Evolutionary conservation across 1,284 basidiomycete genomes (phyloP).

Genomic region (Ceratobasidium sp.): DNA sequence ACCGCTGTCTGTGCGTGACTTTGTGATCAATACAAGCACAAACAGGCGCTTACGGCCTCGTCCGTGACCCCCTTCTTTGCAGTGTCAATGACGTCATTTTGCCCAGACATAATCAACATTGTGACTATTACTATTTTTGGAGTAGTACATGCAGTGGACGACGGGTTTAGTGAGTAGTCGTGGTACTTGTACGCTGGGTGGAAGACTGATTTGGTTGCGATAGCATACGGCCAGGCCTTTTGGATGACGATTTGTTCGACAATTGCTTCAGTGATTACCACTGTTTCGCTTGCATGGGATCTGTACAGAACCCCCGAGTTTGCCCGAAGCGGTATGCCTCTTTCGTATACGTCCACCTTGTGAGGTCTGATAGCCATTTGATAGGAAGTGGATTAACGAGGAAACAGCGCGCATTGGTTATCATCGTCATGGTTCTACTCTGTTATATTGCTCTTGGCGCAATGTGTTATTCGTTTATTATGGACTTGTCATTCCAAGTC

Average conservation of each 20-base stretch:
- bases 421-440: constrained; percentile 81
- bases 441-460: constrained; percentile 81
- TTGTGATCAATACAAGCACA: background rate
- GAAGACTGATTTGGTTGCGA: constrained; percentile 48
- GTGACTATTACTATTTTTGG: constrained; percentile 75
- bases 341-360: background rate
- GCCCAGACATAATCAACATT: constrained; percentile 78
- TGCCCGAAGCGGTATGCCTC: constrained; percentile 69
- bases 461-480: constrained; percentile 71
- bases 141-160: constrained; percentile 72
- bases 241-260: constrained; percentile 89
- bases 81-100: constrained; percentile 26
- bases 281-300: constrained; percentile 78
- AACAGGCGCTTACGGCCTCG: too few relatives aligned
- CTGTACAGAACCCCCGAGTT: constrained; percentile 75
- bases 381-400: constrained; percentile 82
- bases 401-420: constrained; percentile 82
- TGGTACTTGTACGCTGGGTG: constrained; percentile 38
- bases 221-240: constrained; percentile 69
- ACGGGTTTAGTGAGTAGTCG: constrained; percentile 69
- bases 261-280: constrained; percentile 75
- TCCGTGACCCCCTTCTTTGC: background rate
- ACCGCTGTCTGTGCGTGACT: background rate
- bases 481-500: constrained; percentile 68
- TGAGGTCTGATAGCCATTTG: background rate